Evolutionary conservation across 225 moss, liverwort and hornwort genomes (phyloP), one percentile per base, ranked within the genome.

Genomic region (Pseudisothecium myosuroides): DNA sequence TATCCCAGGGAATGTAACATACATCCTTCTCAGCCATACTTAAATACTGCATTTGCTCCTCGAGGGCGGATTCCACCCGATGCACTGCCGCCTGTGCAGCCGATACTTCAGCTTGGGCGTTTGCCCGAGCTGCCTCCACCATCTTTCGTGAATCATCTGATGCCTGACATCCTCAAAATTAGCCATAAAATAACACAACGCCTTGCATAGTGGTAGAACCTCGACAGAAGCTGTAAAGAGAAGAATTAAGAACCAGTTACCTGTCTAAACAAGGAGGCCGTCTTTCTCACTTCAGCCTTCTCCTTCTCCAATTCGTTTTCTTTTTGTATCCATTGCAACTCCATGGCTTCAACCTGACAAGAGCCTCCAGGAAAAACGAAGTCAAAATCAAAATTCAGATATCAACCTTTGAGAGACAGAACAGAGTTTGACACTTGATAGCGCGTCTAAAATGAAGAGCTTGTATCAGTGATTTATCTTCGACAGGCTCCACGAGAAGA

Each of bases 71-170:
- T 93, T 93, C 93, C 65, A 96, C 91, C 83, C 90, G 93, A 71
- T 91, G 90, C 82, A 94, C 93, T 62, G 90, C 91, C 80, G 93
- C 95, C 76, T 91, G 90, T 41, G 92, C 96, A 88, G 95, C 93
- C 63, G 92, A 92, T 64, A 96, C 90, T 90, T 96, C 96, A 83
- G 93, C 89, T 87, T 89, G 89, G 73, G 92, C 96, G 66, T 89
- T 89, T 77, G 94, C 91, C 63, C 94, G 95, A 54, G 94, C 92
- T 76, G 95, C 94, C 83, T 98, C 96, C 43, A 97, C 95, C 91
- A 95, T 94, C 86, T 75, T 92, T 63, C 94, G 93, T 55, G 97
- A 94, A 88, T 97, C 97, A 82, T 93, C 95, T 83, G 95, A 94
- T 47, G 95, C 92, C 97, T 96, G 93, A 63, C 45, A 86, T 83